Percentiles rank a stretch among this genome's conserved stretches.
Evolutionary conservation across 208 protist species (phyloP).

Genomic region (Herpetomonas tarakana): DNA sequence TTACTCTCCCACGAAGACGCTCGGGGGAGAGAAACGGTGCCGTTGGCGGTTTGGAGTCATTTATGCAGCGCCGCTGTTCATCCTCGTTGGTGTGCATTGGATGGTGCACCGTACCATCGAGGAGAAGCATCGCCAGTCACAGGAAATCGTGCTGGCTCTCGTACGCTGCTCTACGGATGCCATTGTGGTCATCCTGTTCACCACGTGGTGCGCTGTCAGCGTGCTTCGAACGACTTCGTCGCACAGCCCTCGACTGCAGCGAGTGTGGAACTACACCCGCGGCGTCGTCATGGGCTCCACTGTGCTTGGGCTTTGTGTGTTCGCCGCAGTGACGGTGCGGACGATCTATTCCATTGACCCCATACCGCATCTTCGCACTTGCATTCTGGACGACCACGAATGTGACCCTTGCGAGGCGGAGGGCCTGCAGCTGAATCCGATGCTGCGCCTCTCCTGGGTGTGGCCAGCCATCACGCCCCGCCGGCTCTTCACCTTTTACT

Average conservation of each 20-base stretch:
- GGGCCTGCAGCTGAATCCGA: slow-evolving; percentile 23
- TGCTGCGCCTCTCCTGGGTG: slow-evolving; percentile 29
- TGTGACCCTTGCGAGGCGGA: slow-evolving; percentile 38
- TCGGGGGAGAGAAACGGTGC: no score
- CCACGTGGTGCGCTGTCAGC: background rate
- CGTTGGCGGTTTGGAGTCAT: background rate
- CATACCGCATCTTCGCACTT: slow-evolving; percentile 16
- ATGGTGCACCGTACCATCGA: slow-evolving; percentile 24
- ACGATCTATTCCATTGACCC: slow-evolving; percentile 14
- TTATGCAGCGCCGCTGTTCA: background rate
- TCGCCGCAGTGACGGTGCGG: background rate
- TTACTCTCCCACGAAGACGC: no score
- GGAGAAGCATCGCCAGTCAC: slow-evolving; percentile 30
- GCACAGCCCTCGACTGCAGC: background rate
- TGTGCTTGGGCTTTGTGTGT: background rate
- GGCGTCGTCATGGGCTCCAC: no score
- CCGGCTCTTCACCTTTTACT: slow-evolving; percentile 40
- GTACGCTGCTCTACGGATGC: slow-evolving; percentile 15
- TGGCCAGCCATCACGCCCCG: slow-evolving; percentile 34
- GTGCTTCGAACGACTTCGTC: background rate
- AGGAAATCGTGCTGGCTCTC: slow-evolving; percentile 41
- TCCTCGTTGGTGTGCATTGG: slow-evolving; percentile 8
- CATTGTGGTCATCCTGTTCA: slow-evolving; percentile 11
- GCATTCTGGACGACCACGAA: slow-evolving; percentile 24
- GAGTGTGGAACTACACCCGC: background rate